Evolutionary conservation across 2,329 filamentous ascomycete species (phyloP).

Genomic region (Chaetomiaceae sp.): DNA sequence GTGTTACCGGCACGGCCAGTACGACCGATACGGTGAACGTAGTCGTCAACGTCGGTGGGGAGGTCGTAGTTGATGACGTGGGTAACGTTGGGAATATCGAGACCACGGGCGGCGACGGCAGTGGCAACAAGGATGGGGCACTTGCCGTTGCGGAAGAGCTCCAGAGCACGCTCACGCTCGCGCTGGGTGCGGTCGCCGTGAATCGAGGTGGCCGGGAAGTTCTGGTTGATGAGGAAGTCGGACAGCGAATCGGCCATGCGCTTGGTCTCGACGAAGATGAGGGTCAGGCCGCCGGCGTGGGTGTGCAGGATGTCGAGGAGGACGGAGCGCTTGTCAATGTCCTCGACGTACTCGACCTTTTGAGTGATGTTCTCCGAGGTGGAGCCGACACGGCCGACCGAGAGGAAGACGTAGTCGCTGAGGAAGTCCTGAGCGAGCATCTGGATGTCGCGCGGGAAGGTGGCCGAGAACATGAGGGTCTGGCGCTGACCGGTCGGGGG

Average conservation of each 20-base stretch:
- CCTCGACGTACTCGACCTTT: slow-evolving; percentile 95
- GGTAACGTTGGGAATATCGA: slow-evolving; percentile 93
- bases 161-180: slow-evolving; percentile 94
- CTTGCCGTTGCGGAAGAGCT: slow-evolving; percentile 94
- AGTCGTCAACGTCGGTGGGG: slow-evolving; percentile 98
- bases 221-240: slow-evolving; percentile 98
- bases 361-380: slow-evolving; percentile 99
- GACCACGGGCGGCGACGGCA: slow-evolving; percentile 83
- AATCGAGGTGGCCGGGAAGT: slow-evolving; percentile 96
- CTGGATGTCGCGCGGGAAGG: slow-evolving; percentile 98
- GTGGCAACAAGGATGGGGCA: slow-evolving; percentile 97
- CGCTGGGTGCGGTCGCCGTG: slow-evolving; percentile 98
- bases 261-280: slow-evolving; percentile 99
- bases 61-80: slow-evolving; percentile 99
- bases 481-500: slow-evolving; percentile 76
- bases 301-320: slow-evolving; percentile 96
- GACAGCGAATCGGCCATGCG: slow-evolving; percentile 98
- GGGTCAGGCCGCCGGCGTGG: slow-evolving; percentile 79
- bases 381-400: slow-evolving; percentile 95
- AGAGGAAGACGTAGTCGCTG: slow-evolving; percentile 99
- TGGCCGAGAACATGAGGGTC: slow-evolving; percentile 99
- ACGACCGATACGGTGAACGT: slow-evolving; percentile 99
- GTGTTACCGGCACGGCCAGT: slow-evolving; percentile 99
- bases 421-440: slow-evolving; percentile 98
- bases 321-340: slow-evolving; percentile 94